Evolutionary conservation across 2,329 filamentous ascomycete genomes (phyloP).

Genomic region (Sporothrix sp.): DNA sequence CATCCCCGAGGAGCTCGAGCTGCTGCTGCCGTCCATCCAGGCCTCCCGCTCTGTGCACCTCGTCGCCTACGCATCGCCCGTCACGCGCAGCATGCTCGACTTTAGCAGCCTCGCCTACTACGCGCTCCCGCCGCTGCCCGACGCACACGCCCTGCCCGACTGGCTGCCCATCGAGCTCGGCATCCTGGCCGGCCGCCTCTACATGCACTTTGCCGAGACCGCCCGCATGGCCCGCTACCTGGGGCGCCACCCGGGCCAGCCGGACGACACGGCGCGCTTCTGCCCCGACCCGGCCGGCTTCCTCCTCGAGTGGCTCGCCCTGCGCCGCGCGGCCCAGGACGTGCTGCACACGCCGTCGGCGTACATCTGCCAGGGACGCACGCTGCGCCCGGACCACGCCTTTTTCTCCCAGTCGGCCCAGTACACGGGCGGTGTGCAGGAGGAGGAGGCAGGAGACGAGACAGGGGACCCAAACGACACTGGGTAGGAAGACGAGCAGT

Average conservation of each 20-base stretch:
- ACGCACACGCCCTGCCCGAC: slow-evolving; percentile 31
- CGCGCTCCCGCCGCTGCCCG: slow-evolving; percentile 37
- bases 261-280: slow-evolving; percentile 10
- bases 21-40: slow-evolving; percentile 37
- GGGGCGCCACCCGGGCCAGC: slow-evolving; percentile 20
- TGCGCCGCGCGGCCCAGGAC: slow-evolving; percentile 46
- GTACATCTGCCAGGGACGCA: slow-evolving; percentile 42
- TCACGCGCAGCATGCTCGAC: slow-evolving; percentile 48
- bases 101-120: slow-evolving; percentile 48
- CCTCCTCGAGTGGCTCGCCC: slow-evolving; percentile 46
- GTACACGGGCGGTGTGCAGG: not conserved
- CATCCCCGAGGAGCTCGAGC: slow-evolving; percentile 54
- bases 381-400: slow-evolving; percentile 35
- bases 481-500: too few species aligned
- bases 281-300: slow-evolving; percentile 33
- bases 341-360: slow-evolving; percentile 50
- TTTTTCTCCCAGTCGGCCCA: slow-evolving; percentile 35
- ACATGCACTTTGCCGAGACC: slow-evolving; percentile 44
- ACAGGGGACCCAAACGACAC: too few species aligned
- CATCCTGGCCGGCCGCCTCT: slow-evolving; percentile 50
- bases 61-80: slow-evolving; percentile 47
- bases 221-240: slow-evolving; percentile 25
- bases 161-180: slow-evolving; percentile 52
- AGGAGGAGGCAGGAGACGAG: not conserved
- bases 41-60: slow-evolving; percentile 21